Evolutionary conservation across 371 early-diverging fungal genomes (phyloP), one percentile per base, ranked within the genome.

Genomic region (Mucor lusitanicus): DNA sequence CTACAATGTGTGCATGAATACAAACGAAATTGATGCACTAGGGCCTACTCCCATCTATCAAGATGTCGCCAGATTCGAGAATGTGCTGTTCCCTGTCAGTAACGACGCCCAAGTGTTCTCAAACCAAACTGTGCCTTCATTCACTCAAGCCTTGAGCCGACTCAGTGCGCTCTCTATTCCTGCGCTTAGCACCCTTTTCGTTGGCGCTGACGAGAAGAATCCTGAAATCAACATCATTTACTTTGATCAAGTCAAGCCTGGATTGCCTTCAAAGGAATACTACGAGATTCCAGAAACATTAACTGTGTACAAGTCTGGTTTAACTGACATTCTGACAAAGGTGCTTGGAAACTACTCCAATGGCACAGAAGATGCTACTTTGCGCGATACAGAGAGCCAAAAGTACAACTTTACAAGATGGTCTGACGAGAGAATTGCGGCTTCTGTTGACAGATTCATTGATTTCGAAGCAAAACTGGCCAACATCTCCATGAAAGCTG

Each of bases 251-350:
- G 73, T 74, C 4, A 76, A 68, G 0, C 65, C 85, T 17, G 74
- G 75, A 2, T 65, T 86, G 21, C 88, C 88, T 21, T 82, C 88
- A n/a, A 88, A 85, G 54, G 85, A 86, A 44, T 88, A 88, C 55
- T 88, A 88, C 57, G 63, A 69, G 23, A 80, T 87, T 27, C 32
- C 70, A 6, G 62, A 67, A 1, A 72, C 69, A 8, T 23, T 79
- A 11, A 60, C 59, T 1, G 69, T 68, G 3, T 89, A 87, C 28
- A 71, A 76, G 27, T 32, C 48, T 11, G 76, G 80, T 6, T 67
- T 87, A 17, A 63, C 67, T 0, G 68, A 74, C n/a, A 58, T 74
- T 2, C 33, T 78, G 15, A 54, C 9, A 3, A 53, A 58, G 6
- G 61, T 74, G 0, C 33, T 81, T 4, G 69, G 71, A 3, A 56